phyloP scores from a whole-genome alignment of 1,284 basidiomycete species.

The Mycosarcoma maydis region DNA sequence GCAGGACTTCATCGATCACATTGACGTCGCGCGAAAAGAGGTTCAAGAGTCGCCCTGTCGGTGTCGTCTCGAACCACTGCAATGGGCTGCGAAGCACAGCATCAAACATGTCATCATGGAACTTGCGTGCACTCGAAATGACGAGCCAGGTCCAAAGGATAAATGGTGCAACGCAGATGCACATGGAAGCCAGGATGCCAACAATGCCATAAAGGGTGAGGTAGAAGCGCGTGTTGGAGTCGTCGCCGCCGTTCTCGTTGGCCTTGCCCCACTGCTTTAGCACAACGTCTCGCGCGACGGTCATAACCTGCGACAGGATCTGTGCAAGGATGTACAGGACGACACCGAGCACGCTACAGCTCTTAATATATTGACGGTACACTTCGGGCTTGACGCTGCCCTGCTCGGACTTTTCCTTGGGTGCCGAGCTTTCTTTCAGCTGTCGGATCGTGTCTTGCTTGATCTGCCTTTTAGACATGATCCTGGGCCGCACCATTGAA shows the following conservation, averaged over 20 bases:
- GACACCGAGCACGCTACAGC: slow-evolving; percentile 53
- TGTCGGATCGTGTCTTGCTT: slow-evolving; percentile 62
- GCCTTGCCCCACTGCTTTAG: slow-evolving; percentile 64
- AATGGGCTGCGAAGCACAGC: slow-evolving; percentile 59
- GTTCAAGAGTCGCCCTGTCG: slow-evolving; percentile 76
- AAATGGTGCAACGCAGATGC: slow-evolving; percentile 62
- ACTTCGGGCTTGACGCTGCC: slow-evolving; percentile 62
- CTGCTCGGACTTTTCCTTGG: slow-evolving; percentile 59
- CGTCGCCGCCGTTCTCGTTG: slow-evolving; percentile 46
- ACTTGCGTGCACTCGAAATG: slow-evolving; percentile 55
- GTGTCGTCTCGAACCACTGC: slow-evolving; percentile 66
- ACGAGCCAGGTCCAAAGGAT: slow-evolving; percentile 63
- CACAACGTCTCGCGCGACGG: slow-evolving; percentile 60
- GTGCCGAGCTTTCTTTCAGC: slow-evolving; percentile 59
- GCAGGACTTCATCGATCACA: slow-evolving; percentile 76
- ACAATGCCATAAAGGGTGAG: slow-evolving; percentile 61
- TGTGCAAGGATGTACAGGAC: slow-evolving; percentile 56
- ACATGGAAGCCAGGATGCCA: slow-evolving; percentile 52
- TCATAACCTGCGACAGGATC: slow-evolving; percentile 57
- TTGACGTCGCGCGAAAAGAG: slow-evolving; percentile 92
- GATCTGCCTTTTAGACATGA: slow-evolving; percentile 52
- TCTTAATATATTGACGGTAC: slow-evolving; percentile 60
- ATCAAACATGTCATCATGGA: slow-evolving; percentile 63
- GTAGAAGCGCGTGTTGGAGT: slow-evolving; percentile 51
- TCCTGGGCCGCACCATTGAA: slow-evolving; percentile 53